Evolutionary conservation across 306 rosid species (phyloP), one percentile per base, ranked within the genome.

Genomic region (Canavalia ensiformis): DNA sequence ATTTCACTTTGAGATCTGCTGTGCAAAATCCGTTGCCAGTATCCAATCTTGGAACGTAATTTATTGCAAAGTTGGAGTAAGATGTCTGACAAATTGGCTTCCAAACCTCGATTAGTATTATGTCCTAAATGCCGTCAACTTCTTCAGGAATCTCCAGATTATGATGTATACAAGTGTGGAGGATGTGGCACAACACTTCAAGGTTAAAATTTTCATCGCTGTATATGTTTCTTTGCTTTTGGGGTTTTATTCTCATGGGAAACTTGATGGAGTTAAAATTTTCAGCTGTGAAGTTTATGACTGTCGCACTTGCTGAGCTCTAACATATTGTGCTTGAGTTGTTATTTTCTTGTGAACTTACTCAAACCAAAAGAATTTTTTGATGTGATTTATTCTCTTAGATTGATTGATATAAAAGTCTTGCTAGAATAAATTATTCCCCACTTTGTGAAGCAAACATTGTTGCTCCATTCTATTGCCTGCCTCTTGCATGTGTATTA

Each of bases 51-150:
- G 46, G 68, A 82, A 82, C 74, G 60, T 58, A 44, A 80, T 41
- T 74, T 49, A 59, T 44, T 55, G 37, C 69, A 8, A 76, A 73
- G 30, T 69, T 67, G 84, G 87, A 52, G 75, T 29, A 86, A 58
- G 83, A 93, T 93, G 97, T 81, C 86, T 12, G 46, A 82, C n/a
- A 90, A 88, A 68, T 13, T 75, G 51, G 88, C 91, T 74, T 56
- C 90, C 47, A 92, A 87, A 49, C 77, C 90, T 64, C 94, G 99
- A 77, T 18, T 92, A 51, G 99, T 96, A 35, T 79, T 80, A 72
- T 96, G 99, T 84, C 99, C 99, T 13, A 92, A 88, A 85, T 96
- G 99, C 80, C 62, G 84, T 55, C 71, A 6, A 11, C 80, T 93
- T 79, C 98, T 95, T 76, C 87, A 90, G 4, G 99, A 91, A 86